Conservation (phyloP, 768 basidiomycete genomes). For the Termitomyces sp. region DNA sequence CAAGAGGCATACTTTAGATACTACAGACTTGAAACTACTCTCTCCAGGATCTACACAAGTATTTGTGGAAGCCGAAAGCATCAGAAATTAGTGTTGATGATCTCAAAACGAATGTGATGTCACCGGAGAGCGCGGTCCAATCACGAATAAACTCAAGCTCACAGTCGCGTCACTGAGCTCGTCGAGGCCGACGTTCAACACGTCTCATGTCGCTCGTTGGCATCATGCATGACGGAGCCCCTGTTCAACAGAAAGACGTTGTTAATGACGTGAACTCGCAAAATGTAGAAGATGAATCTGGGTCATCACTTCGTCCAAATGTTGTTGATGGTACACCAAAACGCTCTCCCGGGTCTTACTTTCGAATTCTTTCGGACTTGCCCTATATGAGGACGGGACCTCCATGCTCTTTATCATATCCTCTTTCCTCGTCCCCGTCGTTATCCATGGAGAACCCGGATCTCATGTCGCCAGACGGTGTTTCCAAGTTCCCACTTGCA, state of each 20-base stretch:
- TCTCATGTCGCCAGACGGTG: conserved; percentile 17
- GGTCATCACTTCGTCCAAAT: not conserved
- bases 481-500: conserved; percentile 17
- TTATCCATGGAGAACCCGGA: conserved; percentile 19
- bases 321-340: conserved; percentile 4
- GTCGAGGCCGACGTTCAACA: not conserved
- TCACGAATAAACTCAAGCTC: not conserved
- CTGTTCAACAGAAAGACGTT: not conserved
- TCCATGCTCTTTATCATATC: conserved; percentile 65
- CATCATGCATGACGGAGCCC: conserved; percentile 15
- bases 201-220: conserved; percentile 22
- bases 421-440: conserved; percentile 38
- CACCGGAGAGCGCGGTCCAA: conserved; percentile 5
- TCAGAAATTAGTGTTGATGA: too few relatives aligned
- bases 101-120: conserved; percentile 8
- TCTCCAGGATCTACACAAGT: too few relatives aligned
- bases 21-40: too few relatives aligned
- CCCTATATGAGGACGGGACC: conserved; percentile 69
- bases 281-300: not conserved
- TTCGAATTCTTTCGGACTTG: conserved; percentile 31
- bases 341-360: conserved; percentile 14
- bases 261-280: not conserved
- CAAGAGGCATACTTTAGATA: too few relatives aligned
- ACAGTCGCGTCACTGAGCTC: not conserved
- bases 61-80: too few relatives aligned